Conservation (phyloP, 2,329 filamentous ascomycete genomes). For the Lomentospora prolificans region DNA sequence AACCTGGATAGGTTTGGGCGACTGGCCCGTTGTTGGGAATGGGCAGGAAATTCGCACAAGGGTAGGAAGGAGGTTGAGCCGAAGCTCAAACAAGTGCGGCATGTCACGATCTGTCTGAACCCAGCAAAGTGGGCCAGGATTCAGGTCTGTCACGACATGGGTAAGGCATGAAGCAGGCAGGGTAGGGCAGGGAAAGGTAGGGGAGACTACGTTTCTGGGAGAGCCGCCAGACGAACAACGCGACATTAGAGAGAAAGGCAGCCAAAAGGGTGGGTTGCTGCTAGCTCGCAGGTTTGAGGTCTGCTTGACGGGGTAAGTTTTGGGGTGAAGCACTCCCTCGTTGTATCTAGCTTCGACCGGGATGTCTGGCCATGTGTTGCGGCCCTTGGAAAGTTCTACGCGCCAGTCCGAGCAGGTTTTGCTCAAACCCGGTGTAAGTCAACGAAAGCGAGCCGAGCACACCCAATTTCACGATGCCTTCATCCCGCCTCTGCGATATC, state of each 20-base stretch:
- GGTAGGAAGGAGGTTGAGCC: slow-evolving; percentile 2
- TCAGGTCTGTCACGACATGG: slow-evolving; percentile 2
- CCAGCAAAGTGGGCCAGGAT: background rate
- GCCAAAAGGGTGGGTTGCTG: background rate
- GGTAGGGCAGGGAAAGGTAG: background rate
- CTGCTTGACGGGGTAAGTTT: background rate
- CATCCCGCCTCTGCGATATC: background rate
- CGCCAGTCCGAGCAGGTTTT: background rate
- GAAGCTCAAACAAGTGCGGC: background rate
- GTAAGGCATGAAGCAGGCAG: background rate
- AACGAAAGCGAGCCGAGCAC: background rate
- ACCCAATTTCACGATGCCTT: background rate
- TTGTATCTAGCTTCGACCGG: too few relatives aligned
- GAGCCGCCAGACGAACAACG: background rate
- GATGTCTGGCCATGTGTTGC: background rate
- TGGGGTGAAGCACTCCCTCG: background rate
- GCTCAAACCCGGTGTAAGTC: background rate
- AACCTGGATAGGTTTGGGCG: background rate
- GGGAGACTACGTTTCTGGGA: background rate
- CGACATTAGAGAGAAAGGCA: background rate
- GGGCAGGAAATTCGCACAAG: background rate
- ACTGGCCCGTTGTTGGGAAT: too few relatives aligned
- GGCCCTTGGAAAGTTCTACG: background rate
- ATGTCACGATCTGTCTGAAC: background rate
- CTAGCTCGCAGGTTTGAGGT: background rate